Percentiles rank a stretch among this genome's conserved stretches.
Conservation (phyloP, 768 basidiomycete genomes). For the Suillus alpinus region DNA sequence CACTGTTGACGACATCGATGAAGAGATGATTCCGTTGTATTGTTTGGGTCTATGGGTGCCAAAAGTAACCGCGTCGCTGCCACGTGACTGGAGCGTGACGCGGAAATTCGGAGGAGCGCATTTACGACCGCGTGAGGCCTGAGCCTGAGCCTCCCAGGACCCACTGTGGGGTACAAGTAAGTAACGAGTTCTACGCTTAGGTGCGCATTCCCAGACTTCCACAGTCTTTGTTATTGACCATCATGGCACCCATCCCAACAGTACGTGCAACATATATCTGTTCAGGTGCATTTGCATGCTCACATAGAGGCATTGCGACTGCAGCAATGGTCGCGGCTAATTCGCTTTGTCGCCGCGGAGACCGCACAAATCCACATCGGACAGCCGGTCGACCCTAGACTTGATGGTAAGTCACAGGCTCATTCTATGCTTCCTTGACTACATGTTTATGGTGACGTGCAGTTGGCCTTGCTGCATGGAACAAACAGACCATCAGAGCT, state of each 20-base stretch:
- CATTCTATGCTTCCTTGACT: neutral
- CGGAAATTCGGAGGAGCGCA: slow-evolving; percentile 17
- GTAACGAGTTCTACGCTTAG: neutral
- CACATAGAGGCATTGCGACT: neutral
- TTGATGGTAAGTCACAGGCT: slow-evolving; percentile 51
- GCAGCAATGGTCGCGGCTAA: slow-evolving; percentile 77
- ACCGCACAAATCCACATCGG: slow-evolving; percentile 74
- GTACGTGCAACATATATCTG: slow-evolving; percentile 32
- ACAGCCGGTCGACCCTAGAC: slow-evolving; percentile 62
- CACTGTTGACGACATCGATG: slow-evolving; percentile 7
- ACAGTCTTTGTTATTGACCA: slow-evolving; percentile 9
- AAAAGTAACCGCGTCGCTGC: slow-evolving; percentile 16
- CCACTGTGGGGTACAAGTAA: slow-evolving; percentile 3
- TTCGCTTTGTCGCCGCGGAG: slow-evolving; percentile 78
- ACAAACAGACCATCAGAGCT: slow-evolving; percentile 57
- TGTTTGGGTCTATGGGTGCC: slow-evolving; percentile 6
- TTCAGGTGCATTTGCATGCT: slow-evolving; percentile 10
- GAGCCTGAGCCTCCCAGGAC: too few species aligned
- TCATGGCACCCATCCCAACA: slow-evolving; percentile 59
- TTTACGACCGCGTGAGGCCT: slow-evolving; percentile 1
- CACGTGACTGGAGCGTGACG: slow-evolving; percentile 29
- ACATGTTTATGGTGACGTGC: slow-evolving; percentile 4
- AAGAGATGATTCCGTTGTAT: neutral
- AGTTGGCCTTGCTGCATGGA: slow-evolving; percentile 61
- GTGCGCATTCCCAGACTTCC: slow-evolving; percentile 12